A percentile compares a stretch with the other conserved stretches of the same genome.
Conservation (phyloP, 768 basidiomycete genomes). For the Neoboletus subvelutipes region DNA sequence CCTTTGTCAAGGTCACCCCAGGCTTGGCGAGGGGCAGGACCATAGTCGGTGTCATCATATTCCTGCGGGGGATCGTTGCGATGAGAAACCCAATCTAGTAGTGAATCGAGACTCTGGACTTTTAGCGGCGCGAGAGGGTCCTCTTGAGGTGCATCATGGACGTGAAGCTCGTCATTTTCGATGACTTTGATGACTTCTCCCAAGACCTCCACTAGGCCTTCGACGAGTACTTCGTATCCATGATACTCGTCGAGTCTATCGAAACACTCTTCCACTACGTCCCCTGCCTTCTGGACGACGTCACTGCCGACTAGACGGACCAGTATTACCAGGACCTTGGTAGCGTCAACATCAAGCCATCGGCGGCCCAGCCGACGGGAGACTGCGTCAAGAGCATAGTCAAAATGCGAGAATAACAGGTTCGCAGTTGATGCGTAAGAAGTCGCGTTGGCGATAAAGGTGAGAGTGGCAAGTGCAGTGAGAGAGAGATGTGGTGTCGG, state of each 20-base stretch:
- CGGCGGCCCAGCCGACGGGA: slow-evolving; percentile 78
- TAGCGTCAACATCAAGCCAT: slow-evolving; percentile 85
- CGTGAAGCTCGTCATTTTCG: slow-evolving; percentile 48
- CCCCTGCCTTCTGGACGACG: slow-evolving; percentile 85
- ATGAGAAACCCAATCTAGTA: slow-evolving; percentile 66
- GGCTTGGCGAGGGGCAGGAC: slow-evolving; percentile 55
- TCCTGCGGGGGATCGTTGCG: slow-evolving; percentile 38
- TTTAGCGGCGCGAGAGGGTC: slow-evolving; percentile 23
- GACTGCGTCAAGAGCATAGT: slow-evolving; percentile 91
- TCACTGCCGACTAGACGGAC: slow-evolving; percentile 84
- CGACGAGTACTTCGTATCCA: slow-evolving; percentile 84
- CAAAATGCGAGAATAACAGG: slow-evolving; percentile 90
- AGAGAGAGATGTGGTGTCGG: slow-evolving; percentile 62
- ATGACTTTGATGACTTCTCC: slow-evolving; percentile 82
- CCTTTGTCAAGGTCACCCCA: slow-evolving; percentile 46
- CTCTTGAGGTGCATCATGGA: slow-evolving; percentile 18
- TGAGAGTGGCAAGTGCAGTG: slow-evolving; percentile 73
- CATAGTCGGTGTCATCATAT: slow-evolving; percentile 50
- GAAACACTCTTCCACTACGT: slow-evolving; percentile 97
- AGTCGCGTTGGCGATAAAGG: slow-evolving; percentile 66
- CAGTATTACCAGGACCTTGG: slow-evolving; percentile 82
- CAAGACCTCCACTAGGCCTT: slow-evolving; percentile 85
- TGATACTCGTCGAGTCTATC: slow-evolving; percentile 96
- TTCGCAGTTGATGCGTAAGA: slow-evolving; percentile 90
- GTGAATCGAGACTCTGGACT: slow-evolving; percentile 42